phyloP scores from a whole-genome alignment of 2,329 filamentous ascomycete species.

The Fusarium piperis region DNA sequence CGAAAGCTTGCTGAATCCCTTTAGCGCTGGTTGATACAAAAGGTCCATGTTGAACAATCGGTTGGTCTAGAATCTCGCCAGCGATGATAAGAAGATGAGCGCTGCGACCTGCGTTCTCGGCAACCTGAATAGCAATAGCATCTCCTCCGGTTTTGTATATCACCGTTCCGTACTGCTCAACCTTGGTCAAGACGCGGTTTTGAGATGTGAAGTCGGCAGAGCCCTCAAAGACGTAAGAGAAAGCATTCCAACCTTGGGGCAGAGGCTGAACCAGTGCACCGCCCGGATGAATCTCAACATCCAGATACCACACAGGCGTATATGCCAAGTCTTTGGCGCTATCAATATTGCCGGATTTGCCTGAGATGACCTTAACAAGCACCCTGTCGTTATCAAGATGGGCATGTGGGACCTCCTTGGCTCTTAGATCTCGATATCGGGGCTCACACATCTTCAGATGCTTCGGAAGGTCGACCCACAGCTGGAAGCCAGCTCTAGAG shows the following conservation, averaged over 20 bases:
- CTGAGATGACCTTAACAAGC: conserved; percentile 3
- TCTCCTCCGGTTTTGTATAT: not conserved
- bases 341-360: not conserved
- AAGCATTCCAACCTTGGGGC: conserved; percentile 5
- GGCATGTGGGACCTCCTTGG: not conserved
- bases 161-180: not conserved
- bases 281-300: conserved; percentile 4
- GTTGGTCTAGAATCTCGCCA: conserved; percentile 1
- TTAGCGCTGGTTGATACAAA: conserved; percentile 1
- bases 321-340: conserved; percentile 1
- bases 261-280: not conserved
- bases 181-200: not conserved
- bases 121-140: not conserved
- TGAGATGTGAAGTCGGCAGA: not conserved
- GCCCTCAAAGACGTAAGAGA: conserved; percentile 1
- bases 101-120: not conserved
- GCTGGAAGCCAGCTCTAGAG: not conserved
- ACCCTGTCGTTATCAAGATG: not conserved
- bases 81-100: conserved; percentile 1
- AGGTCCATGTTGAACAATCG: conserved; percentile 5
- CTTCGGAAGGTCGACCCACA: conserved; percentile 6
- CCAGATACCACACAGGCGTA: conserved; percentile 5
- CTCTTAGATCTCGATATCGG: conserved; percentile 4
- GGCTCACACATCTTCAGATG: conserved; percentile 7
- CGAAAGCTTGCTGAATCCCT: conserved; percentile 1